Conservation (phyloP, 176 grass and related monocot species). For the Oryza brachyantha region DNA sequence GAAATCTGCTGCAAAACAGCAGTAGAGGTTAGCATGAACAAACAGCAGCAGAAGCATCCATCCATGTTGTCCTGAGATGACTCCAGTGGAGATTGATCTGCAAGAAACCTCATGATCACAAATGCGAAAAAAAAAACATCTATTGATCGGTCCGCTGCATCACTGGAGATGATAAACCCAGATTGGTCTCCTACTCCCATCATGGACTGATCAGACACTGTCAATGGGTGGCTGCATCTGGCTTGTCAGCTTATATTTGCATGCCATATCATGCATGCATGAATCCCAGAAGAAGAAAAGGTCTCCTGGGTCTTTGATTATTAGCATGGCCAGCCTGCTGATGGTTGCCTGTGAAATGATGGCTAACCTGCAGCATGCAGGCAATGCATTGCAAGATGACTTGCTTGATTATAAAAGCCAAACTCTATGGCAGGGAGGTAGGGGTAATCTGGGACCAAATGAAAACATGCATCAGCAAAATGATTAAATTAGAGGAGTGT, state of each 20-base stretch:
- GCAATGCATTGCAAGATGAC: conserved; percentile 8
- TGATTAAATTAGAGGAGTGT: neutral
- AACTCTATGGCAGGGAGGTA: neutral
- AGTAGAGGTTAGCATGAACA: neutral
- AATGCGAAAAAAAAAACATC: neutral
- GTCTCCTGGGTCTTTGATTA: neutral
- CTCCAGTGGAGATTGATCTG: neutral
- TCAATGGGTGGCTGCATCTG: neutral
- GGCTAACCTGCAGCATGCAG: neutral
- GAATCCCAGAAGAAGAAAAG: neutral
- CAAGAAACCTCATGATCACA: conserved; percentile 4
- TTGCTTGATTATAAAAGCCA: neutral
- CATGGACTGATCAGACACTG: neutral
- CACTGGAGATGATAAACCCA: neutral
- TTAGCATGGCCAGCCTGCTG: neutral
- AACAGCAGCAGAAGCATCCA: neutral
- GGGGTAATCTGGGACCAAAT: neutral
- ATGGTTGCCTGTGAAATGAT: neutral
- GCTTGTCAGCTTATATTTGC: conserved; percentile 9
- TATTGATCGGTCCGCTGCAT: neutral
- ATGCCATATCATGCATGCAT: conserved; percentile 3
- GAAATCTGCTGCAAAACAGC: neutral
- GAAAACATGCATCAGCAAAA: neutral
- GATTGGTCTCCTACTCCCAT: neutral
- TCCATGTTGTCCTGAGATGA: neutral